Conservation (phyloP, 495 filamentous ascomycete species). For the Penicillium bialowiezense region DNA sequence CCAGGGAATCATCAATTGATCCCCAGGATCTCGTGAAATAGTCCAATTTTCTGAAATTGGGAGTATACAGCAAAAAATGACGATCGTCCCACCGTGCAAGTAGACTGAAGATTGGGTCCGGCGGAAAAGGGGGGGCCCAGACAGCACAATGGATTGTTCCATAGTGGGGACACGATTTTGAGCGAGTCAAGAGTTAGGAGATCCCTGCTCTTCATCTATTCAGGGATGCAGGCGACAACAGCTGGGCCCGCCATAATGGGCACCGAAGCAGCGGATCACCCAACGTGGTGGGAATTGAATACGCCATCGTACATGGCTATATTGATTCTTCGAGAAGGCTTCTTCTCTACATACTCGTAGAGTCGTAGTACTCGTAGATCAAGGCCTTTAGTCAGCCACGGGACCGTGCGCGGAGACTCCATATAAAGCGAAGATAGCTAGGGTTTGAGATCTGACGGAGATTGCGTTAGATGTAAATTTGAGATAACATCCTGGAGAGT, state of each 20-base stretch:
- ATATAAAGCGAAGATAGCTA: not conserved
- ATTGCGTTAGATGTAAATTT: not conserved
- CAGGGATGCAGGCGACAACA: not conserved
- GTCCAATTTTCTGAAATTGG: not conserved
- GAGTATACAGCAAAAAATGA: not conserved
- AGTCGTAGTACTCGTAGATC: too few species aligned
- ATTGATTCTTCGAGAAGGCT: too few species aligned
- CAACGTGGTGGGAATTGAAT: not conserved
- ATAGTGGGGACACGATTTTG: conserved; percentile 2
- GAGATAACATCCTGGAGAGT: too few species aligned
- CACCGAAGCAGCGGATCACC: not conserved
- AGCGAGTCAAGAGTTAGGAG: not conserved
- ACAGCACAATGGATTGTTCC: conserved; percentile 3
- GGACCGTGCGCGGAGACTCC: conserved; percentile 1
- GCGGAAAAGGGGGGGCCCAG: conserved; percentile 13
- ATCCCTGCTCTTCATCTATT: conserved; percentile 3
- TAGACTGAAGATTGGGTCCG: not conserved
- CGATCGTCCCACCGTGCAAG: conserved; percentile 10
- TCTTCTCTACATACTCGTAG: too few species aligned
- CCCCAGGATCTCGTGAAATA: too few species aligned
- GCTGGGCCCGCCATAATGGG: conserved; percentile 1
- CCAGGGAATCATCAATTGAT: too few species aligned
- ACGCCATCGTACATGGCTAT: not conserved
- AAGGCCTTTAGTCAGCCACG: conserved; percentile 4
- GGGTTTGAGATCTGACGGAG: not conserved